phyloP scores from a whole-genome alignment of 495 filamentous ascomycete species.

The Thozetella sp. region DNA sequence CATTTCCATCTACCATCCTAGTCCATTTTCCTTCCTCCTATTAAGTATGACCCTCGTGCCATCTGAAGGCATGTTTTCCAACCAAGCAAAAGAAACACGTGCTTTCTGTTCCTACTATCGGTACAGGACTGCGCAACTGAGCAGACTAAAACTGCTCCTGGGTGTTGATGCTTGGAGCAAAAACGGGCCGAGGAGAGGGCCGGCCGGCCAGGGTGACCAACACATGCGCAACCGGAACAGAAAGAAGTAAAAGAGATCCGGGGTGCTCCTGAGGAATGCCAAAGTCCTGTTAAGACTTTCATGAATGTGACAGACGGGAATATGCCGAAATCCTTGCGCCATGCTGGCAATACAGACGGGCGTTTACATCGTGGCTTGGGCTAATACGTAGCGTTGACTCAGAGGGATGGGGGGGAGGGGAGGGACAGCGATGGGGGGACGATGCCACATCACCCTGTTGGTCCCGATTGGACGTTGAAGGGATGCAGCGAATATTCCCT shows the following conservation, averaged over 20 bases:
- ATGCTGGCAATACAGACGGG: too few species aligned
- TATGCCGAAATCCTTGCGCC: not conserved
- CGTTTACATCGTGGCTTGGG: too few species aligned
- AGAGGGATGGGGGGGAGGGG: too few species aligned
- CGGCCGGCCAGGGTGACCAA: too few species aligned
- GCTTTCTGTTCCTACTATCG: not conserved
- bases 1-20: not conserved
- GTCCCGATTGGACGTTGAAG: too few species aligned
- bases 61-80: not conserved
- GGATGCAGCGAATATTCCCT: too few species aligned
- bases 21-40: not conserved
- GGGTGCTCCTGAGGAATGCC: not conserved
- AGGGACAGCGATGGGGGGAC: too few species aligned
- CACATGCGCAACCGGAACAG: not conserved
- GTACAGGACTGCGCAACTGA: not conserved
- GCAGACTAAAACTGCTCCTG: not conserved
- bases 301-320: not conserved
- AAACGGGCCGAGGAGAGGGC: not conserved
- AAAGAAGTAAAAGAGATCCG: not conserved
- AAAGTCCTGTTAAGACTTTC: not conserved
- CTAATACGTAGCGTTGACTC: too few species aligned
- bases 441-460: too few species aligned
- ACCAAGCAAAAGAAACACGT: not conserved
- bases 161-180: not conserved
- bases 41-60: not conserved